phyloP scores from a whole-genome alignment of 805 yeast genomes.

The Wickerhamomyces ciferrii region DNA sequence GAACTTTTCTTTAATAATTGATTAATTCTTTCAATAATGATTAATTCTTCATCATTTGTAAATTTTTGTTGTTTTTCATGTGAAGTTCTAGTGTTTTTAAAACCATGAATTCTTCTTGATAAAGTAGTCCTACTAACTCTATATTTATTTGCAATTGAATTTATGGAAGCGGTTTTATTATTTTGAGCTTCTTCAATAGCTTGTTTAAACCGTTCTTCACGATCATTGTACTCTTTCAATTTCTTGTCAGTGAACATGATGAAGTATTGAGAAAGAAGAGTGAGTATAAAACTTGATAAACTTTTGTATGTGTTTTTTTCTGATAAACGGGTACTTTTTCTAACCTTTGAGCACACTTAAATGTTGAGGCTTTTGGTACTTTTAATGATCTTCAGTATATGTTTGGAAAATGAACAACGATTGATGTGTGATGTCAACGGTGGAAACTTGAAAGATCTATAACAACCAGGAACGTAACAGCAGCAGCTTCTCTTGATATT shows the following conservation, averaged over 20 bases:
- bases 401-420: neutral
- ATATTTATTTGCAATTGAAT: constrained; percentile 24
- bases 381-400: neutral
- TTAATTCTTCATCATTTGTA: constrained; percentile 21
- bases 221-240: constrained; percentile 23
- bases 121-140: constrained; percentile 21
- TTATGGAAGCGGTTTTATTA: constrained; percentile 21
- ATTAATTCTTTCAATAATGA: constrained; percentile 16
- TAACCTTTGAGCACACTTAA: no score
- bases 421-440: neutral
- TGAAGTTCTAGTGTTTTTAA: constrained; percentile 22
- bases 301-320: neutral
- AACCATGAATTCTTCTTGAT: constrained; percentile 23
- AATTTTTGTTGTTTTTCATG: constrained; percentile 25
- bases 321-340: no score
- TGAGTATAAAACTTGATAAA: no score
- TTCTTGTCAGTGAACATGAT: constrained; percentile 20
- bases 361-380: neutral
- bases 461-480: no score
- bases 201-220: constrained; percentile 22
- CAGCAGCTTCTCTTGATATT: no score
- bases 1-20: constrained; percentile 14
- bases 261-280: neutral
- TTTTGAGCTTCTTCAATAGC: constrained; percentile 23
- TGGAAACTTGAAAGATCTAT: neutral